Evolutionary conservation across 2,329 filamentous ascomycete genomes (phyloP), one percentile per base, ranked within the genome.

Genomic region (Drechslerella coelobrocha): DNA sequence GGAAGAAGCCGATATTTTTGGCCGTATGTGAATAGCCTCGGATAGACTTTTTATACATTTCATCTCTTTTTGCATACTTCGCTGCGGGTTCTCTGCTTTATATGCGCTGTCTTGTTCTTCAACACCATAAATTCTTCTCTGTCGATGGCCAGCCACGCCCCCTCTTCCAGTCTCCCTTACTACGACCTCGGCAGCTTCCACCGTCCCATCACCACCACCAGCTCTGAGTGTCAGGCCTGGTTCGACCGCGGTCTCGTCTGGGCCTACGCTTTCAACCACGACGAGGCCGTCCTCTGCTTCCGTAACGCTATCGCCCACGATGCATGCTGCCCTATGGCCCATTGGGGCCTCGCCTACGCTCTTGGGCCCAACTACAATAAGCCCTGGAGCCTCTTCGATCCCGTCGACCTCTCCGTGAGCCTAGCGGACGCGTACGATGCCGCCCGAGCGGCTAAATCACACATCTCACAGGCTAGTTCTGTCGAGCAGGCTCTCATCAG

Each of bases 241-340:
- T 91, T 90, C 76, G 82, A 88, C 76, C 85, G 88, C 2, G 89
- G 88, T 1, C 79, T 92, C n/a, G 81, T 87, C 21, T 92, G 89
- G 89, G 83, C 82, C 45, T 92, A 89, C 77, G 87, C 81, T 21
- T 92, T 92, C 80, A 91, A 92, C 76, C 89, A 91, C 75, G 87
- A 88, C 73, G 89, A 91, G 77, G 84, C 88, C 0, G 83, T 82
- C 2, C 79, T 79, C 41, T 90, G 88, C 78, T 90, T 90, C 74
- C 80, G 86, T 74, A 79, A 80, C 7, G 86, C 86, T n/a, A 82
- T 85, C 29, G 77, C 78, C 0, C 76, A 80, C 50, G 88, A 90
- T 71, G 72, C 79, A 0, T 72, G 77, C 1, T 89, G 85, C 63
- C 82, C 83, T 27, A 85, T 90, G 81, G 87, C 85, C 2, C 84